phyloP scores from a whole-genome alignment of 768 basidiomycete species.

The Lactarius vividus region DNA sequence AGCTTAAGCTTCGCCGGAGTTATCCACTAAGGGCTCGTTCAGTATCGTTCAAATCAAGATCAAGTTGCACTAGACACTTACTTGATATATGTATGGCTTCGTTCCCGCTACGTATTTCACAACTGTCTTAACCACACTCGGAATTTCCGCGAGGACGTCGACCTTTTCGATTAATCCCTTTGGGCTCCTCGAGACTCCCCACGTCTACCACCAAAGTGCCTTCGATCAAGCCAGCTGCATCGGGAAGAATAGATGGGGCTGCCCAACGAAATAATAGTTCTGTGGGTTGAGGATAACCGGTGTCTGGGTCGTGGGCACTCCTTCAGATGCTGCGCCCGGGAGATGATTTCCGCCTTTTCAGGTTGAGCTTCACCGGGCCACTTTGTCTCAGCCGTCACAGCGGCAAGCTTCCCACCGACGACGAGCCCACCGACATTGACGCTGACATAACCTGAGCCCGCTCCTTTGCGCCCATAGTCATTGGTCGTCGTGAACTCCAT shows the following conservation, averaged over 20 bases:
- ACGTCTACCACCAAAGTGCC: conserved; percentile 58
- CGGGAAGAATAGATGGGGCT: conserved; percentile 58
- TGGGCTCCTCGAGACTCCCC: conserved; percentile 54
- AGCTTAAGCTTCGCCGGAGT: conserved; percentile 54
- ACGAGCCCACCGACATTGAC: conserved; percentile 87
- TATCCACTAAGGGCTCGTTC: conserved; percentile 45
- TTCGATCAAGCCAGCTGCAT: conserved; percentile 50
- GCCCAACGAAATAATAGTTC: conserved; percentile 76
- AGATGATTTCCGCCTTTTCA: conserved; percentile 50
- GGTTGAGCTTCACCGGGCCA: conserved; percentile 60
- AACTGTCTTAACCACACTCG: conserved; percentile 86
- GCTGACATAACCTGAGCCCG: conserved; percentile 77
- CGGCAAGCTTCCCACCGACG: conserved; percentile 69
- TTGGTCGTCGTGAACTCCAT: conserved; percentile 94
- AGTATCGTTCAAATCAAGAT: conserved; percentile 3
- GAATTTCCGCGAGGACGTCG: conserved; percentile 93
- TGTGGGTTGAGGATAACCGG: conserved; percentile 73
- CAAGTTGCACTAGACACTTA: conserved; percentile 36
- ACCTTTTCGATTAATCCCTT: conserved; percentile 89
- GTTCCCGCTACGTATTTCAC: conserved; percentile 92
- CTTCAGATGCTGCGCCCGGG: conserved; percentile 63
- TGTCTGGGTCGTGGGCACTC: conserved; percentile 65
- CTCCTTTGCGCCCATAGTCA: conserved; percentile 72
- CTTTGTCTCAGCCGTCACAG: conserved; percentile 77
- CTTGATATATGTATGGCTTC: conserved; percentile 94